Evolutionary conservation across 78 protist species (phyloP), one percentile per base, ranked within the genome.

Genomic region (Dictyostelium discoideum): DNA sequence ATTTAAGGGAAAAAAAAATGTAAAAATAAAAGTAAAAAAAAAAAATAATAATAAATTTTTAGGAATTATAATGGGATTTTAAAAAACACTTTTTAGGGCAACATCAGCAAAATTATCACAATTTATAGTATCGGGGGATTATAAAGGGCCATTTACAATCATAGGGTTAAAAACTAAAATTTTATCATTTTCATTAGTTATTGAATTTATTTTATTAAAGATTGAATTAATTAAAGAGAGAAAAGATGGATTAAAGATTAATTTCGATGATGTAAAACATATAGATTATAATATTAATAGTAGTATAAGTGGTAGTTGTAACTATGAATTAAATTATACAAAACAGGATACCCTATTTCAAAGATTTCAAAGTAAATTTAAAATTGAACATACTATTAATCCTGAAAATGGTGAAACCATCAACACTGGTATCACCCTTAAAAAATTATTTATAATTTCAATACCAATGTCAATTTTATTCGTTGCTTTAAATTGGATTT

Each of bases 401-500:
- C 18, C 37, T 29, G 60, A 29, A 37, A 77, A 22, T 40, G 83
- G 83, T 29, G n/a, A 77, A 77, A 77, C 37, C 69, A 77, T 77
- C 40, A 14, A 37, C 18, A 77, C 32, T 13, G 83, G 83, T 40
- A 77, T 77, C 20, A 40, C 83, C 13, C 14, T 77, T 16, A 77
- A 77, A 77, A 77, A 37, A 77, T 40, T 40, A 77, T 2, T 20
- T 5, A 40, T 77, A 0, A 16, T 77, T 37, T 77, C 86, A 50
- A 39, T 82, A 14, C 63, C 63, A 29, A 89, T 89, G 94, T 18
- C 87, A 44, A 16, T 89, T n/a, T 65, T 89, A 63, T 81, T 44
- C 8, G 94, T 81, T 67, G 65, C 50, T 26, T 89, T 81, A 46
- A 89, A 79, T 81, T 79, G 67, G 72, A 46, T 89, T 69, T 81